Base-by-base conservation (phyloP, 2,329 filamentous ascomycete genomes). In the Clonostachys rhizophaga region DNA sequence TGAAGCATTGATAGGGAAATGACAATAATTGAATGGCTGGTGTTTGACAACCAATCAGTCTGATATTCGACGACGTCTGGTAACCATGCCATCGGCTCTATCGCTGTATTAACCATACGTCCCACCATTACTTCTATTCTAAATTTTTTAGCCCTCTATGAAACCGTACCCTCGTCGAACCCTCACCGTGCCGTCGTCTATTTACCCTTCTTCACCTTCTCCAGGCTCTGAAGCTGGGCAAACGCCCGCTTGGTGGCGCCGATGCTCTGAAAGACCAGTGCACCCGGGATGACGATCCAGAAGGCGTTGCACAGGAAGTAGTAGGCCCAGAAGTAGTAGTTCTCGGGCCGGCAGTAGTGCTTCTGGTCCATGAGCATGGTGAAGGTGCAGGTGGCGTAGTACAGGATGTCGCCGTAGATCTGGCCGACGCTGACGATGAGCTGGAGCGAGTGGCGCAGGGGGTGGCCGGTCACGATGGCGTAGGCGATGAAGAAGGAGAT, bases 311-410 rank as follows among this genome's bases (percentile, higher is more conserved):
- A 66, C 14, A 75, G 57, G 14, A 81, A 56, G 49, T 72, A 80
- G 53, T 80, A 79, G 10, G 66, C 67, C 64, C 68, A 80, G 51
- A 74, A 81, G 56, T 80, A 80, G 37, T 67, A 69, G 2, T 54
- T 54, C 59, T 80, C 77, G 0, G 76, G 76, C 0, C 77, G 67
- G 43, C 69, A 77, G 59, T 72, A 76, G n/a, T 63, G 58, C 3
- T 67, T 58, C 1, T 63, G 66, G n/a, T 58, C 55, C 4, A 68
- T 55, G 5, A 63, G 47, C 45, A 68, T 58, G 45, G 76, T 70
- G 47, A 74, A 71, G 3, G 68, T 56, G 54, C 64, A 71, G 9
- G 71, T 80, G 3, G 59, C 68, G 52, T 72, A 77, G 66, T 80
- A 81, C 37, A 81, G 59, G 3, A 75, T 63, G 48, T 74, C 66